A percentile compares a stretch with the other conserved stretches of the same genome.
Evolutionary conservation across 2,329 filamentous ascomycete genomes (phyloP).

Genomic region (Penicillium griseofulvum): DNA sequence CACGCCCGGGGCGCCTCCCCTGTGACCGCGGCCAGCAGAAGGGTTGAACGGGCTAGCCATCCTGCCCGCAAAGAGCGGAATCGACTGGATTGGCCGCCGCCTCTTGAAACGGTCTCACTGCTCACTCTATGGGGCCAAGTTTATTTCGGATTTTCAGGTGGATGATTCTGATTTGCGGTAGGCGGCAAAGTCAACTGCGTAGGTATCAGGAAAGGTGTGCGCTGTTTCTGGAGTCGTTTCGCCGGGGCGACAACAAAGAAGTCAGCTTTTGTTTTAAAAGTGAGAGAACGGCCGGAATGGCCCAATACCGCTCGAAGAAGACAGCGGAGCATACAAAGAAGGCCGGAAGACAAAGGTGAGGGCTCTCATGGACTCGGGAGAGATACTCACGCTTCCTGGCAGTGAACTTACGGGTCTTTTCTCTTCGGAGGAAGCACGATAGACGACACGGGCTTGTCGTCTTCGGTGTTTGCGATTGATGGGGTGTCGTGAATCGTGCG

Average conservation of each 20-base stretch:
- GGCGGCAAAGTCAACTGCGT: neutral
- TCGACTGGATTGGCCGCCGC: conserved; percentile 17
- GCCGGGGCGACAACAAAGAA: conserved; percentile 18
- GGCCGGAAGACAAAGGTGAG: neutral
- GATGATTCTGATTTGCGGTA: neutral
- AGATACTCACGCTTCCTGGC: neutral
- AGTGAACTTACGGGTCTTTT: neutral
- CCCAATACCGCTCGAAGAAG: neutral
- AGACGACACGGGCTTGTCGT: neutral
- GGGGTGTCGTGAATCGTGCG: neutral
- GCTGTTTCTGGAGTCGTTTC: conserved; percentile 12
- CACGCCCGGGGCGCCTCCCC: conserved; percentile 21
- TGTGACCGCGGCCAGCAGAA: conserved; percentile 28
- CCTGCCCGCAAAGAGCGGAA: conserved; percentile 26
- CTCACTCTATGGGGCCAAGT: neutral
- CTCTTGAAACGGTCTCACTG: conserved; percentile 2
- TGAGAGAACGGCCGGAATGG: neutral
- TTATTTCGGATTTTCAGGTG: neutral
- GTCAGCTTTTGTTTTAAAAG: conserved; percentile 14
- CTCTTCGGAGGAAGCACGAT: neutral
- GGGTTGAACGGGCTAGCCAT: conserved; percentile 34
- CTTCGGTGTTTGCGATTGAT: neutral
- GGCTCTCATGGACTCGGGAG: neutral
- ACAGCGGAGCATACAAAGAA: conserved; percentile 1
- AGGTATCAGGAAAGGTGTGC: neutral